Evolutionary conservation across 495 filamentous ascomycete species (phyloP), one percentile per base, ranked within the genome.

Genomic region (Trichoderma erinaceum): DNA sequence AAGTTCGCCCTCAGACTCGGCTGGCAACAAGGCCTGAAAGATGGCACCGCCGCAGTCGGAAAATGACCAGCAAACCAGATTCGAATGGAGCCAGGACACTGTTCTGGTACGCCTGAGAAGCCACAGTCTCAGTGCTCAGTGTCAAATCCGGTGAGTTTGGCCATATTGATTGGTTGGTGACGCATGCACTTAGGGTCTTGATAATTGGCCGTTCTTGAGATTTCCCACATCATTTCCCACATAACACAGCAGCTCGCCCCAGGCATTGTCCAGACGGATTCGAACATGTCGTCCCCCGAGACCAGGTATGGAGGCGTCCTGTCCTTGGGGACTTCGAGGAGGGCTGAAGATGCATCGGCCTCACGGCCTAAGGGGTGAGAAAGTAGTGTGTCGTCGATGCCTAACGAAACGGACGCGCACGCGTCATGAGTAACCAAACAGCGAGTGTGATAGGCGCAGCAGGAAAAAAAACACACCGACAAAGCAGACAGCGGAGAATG

Each of bases 381-480:
- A 61, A 61, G 25, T 61, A 61, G 56, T 61, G 52, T 50, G 44
- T n/a, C 44, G 44, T 56, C 56, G 56, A 61, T 61, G 56, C 56
- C 56, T 29, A 32, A 61, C 27, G 56, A 32, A 27, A 61, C 56
- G 56, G 25, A 32, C 56, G 56, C 56, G 56, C 56, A 61, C 56
- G 56, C 56, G 56, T 61, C 56, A 61, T 12, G 56, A 29, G 25
- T 25, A 61, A 21, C 56, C 56, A 61, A 61, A 61, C 23, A 61
- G 56, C 8, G 56, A 29, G 23, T 10, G 56, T 61, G 23, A 56
- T 56, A n/a, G 50, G 21, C 44, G n/a, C n/a, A 56, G 50, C 50
- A 56, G 21, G 13, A 56, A 32, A 61, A 61, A 27, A 61, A 61
- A 27, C 56, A 61, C 56, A 61, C 56, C 56, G 50, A 56, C 50